Evolutionary conservation across 371 early-diverging fungal species (phyloP), one percentile per base, ranked within the genome.

Genomic region (Thermomucor indicae-seudaticae): DNA sequence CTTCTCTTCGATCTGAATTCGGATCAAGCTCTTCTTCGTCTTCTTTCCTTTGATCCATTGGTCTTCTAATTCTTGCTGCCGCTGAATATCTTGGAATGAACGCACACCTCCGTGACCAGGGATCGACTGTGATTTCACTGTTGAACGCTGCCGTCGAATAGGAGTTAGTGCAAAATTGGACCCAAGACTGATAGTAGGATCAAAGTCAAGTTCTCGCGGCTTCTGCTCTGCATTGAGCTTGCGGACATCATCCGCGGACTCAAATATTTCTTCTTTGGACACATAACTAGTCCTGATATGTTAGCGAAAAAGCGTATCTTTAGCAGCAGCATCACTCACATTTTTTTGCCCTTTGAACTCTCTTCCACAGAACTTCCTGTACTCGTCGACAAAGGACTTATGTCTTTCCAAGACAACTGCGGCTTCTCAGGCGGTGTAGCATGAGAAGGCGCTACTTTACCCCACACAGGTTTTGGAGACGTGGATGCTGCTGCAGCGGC

Each of bases 1-100:
- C 19, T 54, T 58, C 34, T 77, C 73, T 57, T 77, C 77, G 24
- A 59, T 60, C 49, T 77, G 77, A 16, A 77, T 77, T 19, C 55
- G 54, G 7, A 67, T 27, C 19, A 77, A 49, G 35, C 59, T 72
- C 55, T 73, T 77, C 39, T 65, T 64, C 6, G 65, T 32, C 4
- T 48, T 61, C 17, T 53, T 57, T 24, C 61, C 63, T 23, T 70
- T 70, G 29, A 64, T 50, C 67, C 64, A 58, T 22, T 55, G 49
- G 38, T 67, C 69, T 43, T 72, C 67, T 12, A 61, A 27, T 43
- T 61, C 55, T 42, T 75, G 77, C 31, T 77, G 71, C 29, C 68
- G 58, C 31, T 66, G 64, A 49, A 77, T 77, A 1, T 55, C 53
- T 20, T 66, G 60, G 53, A 77, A 73, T 8, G 73, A 70, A n/a